These are phyloP conservation scores for Yarrowia sp. DNA, from an alignment of 805 yeast genomes.

Conservation along the genomic window DNA sequence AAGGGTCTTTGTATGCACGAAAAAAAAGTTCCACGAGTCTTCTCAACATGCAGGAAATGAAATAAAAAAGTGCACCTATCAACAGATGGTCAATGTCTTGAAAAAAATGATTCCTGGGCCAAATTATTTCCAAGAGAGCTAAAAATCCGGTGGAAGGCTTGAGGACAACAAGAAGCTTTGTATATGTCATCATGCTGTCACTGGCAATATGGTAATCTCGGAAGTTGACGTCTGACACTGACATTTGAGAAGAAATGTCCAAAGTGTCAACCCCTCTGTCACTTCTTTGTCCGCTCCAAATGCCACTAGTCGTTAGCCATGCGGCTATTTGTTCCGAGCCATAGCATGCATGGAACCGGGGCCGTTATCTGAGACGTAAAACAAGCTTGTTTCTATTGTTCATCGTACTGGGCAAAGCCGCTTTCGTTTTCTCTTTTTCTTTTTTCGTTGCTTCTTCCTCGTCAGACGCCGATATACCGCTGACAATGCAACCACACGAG, in stretches of 20 bases:
- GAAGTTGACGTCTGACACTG: neutral
- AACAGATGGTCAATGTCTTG: no score
- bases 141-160: no score
- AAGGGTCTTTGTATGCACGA: neutral
- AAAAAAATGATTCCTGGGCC: no score
- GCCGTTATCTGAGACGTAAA: constrained; percentile 16
- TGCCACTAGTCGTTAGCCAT: neutral
- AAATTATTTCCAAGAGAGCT: no score
- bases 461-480: neutral
- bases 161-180: neutral
- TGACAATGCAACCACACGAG: constrained; percentile 17
- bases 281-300: neutral
- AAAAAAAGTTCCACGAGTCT: constrained; percentile 4
- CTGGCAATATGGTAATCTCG: neutral
- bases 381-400: neutral
- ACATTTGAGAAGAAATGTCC: neutral
- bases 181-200: neutral
- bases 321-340: neutral
- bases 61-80: neutral
- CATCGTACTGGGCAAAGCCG: no score
- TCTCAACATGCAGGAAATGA: constrained; percentile 6
- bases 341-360: neutral
- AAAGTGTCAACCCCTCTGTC: constrained; percentile 22
- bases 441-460: neutral
- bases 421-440: neutral